A percentile compares a stretch with the other conserved stretches of the same genome.
Evolutionary conservation across 192 early-diverging fungal genomes (phyloP).

Genomic region (Linnemannia zychae): DNA sequence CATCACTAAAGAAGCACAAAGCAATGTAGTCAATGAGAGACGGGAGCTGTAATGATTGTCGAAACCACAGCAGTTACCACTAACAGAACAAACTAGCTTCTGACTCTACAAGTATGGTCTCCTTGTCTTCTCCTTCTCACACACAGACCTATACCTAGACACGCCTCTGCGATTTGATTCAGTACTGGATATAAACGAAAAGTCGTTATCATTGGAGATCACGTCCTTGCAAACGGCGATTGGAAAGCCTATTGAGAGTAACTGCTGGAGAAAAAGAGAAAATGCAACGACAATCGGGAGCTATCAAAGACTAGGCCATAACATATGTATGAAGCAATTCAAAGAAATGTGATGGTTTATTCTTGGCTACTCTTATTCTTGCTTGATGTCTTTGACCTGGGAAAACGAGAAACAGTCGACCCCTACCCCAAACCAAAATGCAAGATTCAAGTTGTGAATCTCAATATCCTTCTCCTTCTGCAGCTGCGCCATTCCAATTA

Average conservation of each 20-base stretch:
- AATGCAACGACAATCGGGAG: no score
- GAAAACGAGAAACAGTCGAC: background rate
- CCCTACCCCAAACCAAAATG: background rate
- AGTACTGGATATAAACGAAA: background rate
- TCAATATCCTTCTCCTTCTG: background rate
- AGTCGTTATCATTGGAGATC: background rate
- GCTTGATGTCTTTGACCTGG: background rate
- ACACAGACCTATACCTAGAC: no score
- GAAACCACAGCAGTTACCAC: no score
- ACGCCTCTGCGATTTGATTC: no score
- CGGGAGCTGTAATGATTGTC: no score
- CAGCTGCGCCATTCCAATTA: background rate
- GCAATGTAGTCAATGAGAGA: no score
- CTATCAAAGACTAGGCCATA: background rate
- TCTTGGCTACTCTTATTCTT: background rate
- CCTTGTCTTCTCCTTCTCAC: no score
- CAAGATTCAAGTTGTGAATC: background rate
- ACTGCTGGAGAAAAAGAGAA: no score
- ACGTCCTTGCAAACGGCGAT: background rate
- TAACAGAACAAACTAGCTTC: no score
- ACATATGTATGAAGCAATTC: background rate
- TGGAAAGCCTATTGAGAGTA: no score
- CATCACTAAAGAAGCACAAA: background rate
- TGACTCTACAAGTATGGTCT: no score
- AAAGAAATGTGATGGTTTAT: background rate